phyloP scores from a whole-genome alignment of 139 green algal species.

The Chlorella sorokiniana region DNA sequence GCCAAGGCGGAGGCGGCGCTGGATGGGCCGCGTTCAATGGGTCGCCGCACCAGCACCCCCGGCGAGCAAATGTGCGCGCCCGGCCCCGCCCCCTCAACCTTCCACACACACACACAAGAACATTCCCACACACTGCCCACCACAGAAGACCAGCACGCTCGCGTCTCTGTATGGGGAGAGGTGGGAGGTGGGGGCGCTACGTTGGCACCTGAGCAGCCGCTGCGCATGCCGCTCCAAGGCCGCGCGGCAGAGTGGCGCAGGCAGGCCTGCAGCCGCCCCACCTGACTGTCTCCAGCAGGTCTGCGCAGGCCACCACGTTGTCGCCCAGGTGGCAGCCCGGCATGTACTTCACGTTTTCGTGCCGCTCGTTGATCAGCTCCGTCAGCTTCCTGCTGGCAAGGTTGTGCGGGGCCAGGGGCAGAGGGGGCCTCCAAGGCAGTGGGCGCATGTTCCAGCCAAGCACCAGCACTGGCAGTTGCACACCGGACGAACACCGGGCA shows the following conservation, averaged over 20 bases:
- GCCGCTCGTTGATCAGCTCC: slow-evolving; percentile 69
- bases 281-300: slow-evolving; percentile 47
- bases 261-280: neutral
- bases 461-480: no score
- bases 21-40: no score
- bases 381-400: slow-evolving; percentile 53
- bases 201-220: neutral
- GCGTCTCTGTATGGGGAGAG: slow-evolving; percentile 34
- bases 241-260: neutral
- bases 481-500: no score
- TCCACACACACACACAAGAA: no score
- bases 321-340: slow-evolving; percentile 51
- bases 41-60: no score
- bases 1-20: no score
- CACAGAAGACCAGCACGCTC: slow-evolving; percentile 56
- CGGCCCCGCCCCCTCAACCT: no score
- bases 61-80: no score
- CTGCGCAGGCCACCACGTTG: slow-evolving; percentile 58
- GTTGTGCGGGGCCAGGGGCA: slow-evolving; percentile 15
- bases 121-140: no score
- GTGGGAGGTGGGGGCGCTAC: neutral
- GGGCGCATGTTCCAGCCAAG: no score
- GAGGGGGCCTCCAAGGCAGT: no score
- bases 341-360: slow-evolving; percentile 75
- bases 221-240: neutral